Conservation (phyloP, 2,329 filamentous ascomycete genomes). For the Aspergillus tubingensis region DNA sequence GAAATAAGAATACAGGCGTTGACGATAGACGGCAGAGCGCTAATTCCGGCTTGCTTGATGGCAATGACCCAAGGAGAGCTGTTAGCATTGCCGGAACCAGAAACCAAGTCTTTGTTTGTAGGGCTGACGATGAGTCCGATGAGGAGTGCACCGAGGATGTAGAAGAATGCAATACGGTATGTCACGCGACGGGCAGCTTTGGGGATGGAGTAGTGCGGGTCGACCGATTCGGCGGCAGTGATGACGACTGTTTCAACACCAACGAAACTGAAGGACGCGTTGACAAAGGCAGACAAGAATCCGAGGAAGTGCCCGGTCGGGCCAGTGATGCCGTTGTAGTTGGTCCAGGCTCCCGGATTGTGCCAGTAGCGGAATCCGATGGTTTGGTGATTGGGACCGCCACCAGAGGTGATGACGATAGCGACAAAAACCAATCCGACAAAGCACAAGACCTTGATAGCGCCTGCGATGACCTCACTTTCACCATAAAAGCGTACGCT, state of each 20-base stretch:
- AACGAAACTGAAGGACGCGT: conserved; percentile 45
- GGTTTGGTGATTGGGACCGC: conserved; percentile 32
- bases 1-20: conserved; percentile 41
- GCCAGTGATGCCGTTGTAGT: conserved; percentile 35
- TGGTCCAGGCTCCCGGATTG: conserved; percentile 35
- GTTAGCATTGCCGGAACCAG: conserved; percentile 31
- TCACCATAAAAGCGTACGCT: conserved; percentile 38
- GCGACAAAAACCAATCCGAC: conserved; percentile 32
- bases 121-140: conserved; percentile 35
- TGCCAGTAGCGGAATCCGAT: conserved; percentile 41
- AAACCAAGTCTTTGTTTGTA: conserved; percentile 22
- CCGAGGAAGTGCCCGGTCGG: conserved; percentile 38
- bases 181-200: conserved; percentile 45
- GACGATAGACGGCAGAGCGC: conserved; percentile 35
- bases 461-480: conserved; percentile 33
- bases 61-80: conserved; percentile 41
- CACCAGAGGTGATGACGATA: conserved; percentile 38
- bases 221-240: conserved; percentile 43
- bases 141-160: conserved; percentile 34
- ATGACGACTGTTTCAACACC: conserved; percentile 46
- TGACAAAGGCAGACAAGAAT: conserved; percentile 43
- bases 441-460: conserved; percentile 36
- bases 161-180: conserved; percentile 44
- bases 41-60: conserved; percentile 37
- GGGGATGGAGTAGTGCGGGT: conserved; percentile 43